Percentiles rank a stretch among this genome's conserved stretches.
Evolutionary conservation across 2,329 filamentous ascomycete species (phyloP).

Genomic region (Canariomyces notabilis): DNA sequence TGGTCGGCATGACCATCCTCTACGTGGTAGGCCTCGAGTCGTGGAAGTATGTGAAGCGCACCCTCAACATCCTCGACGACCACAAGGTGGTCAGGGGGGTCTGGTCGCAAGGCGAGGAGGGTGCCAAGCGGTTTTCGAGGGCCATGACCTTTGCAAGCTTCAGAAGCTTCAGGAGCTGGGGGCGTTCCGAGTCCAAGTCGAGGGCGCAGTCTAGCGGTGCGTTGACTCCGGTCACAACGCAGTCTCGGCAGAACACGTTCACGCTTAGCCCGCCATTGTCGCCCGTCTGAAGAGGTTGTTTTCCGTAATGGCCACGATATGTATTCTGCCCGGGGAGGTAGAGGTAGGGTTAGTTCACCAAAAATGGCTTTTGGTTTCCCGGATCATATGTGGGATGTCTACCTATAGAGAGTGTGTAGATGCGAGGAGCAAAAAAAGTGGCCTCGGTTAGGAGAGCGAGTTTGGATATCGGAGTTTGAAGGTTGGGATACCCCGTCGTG

Average conservation of each 20-base stretch:
- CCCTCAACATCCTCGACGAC: constrained; percentile 48
- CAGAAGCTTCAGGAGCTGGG: constrained; percentile 36
- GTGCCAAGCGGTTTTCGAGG: constrained; percentile 40
- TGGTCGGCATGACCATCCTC: constrained; percentile 57
- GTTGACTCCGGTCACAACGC: constrained; percentile 17
- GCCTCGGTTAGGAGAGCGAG: no score
- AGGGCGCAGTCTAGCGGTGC: constrained; percentile 11
- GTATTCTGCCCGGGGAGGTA: neutral
- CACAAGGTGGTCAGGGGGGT: constrained; percentile 44
- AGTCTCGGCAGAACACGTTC: constrained; percentile 1
- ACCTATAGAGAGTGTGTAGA: no score
- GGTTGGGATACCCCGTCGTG: no score
- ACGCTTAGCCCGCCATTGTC: neutral
- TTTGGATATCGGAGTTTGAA: no score
- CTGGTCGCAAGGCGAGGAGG: constrained; percentile 50
- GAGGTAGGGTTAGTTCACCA: no score
- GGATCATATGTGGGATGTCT: no score
- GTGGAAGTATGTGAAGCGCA: constrained; percentile 67
- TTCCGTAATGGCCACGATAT: neutral
- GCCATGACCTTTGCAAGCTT: constrained; percentile 50
- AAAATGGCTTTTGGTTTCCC: no score
- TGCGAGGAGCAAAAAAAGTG: no score
- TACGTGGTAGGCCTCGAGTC: constrained; percentile 64
- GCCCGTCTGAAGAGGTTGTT: constrained; percentile 1
- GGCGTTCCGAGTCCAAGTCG: constrained; percentile 22